Base-by-base conservation (phyloP, 495 filamentous ascomycete species). In the Penicillium macrosclerotiorum region DNA sequence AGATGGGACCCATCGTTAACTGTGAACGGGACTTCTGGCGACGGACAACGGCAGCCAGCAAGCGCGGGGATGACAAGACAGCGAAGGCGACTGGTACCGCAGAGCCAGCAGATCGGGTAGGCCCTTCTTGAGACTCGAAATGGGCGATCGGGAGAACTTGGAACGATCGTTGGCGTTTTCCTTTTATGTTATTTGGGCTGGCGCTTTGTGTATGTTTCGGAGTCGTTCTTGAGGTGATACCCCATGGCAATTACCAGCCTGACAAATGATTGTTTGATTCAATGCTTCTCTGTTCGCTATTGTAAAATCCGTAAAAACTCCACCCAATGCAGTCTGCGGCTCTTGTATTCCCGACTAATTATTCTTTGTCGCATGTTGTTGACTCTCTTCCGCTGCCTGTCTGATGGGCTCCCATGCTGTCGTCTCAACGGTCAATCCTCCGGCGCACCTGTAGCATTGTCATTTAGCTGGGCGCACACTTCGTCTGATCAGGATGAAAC, bases 401-500 rank as follows among this genome's bases (percentile, higher is more conserved):
- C 67, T 47, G 8, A 69, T 44, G 16, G 60, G 62, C 43, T 93
- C 88, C 86, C 86, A 92, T 37, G 77, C 70, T 17, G 89, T 94
- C 18, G 89, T 94, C 66, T 95, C 90, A 8, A 90, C 85, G 49
- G 76, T 86, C 62, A 92, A 81, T 42, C 77, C 82, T 56, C 81
- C 80, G 22, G 78, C 77, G 68, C 90, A 94, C 43, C 89, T 95
- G 63, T 24, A 40, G 22, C n/a, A n/a, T n/a, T n/a, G n/a, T n/a
- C n/a, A n/a, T n/a, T n/a, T n/a, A n/a, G n/a, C n/a, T n/a, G n/a
- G n/a, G n/a, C n/a, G n/a, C n/a, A n/a, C n/a, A n/a, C n/a, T n/a
- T n/a, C n/a, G n/a, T n/a, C n/a, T n/a, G n/a, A n/a, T 30, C 40
- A 3, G 23, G 24, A n/a, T n/a, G n/a, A n/a, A n/a, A n/a, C n/a